These are phyloP conservation scores for Antarctomyces pellizariae DNA, from an alignment of 495 filamentous ascomycete genomes.

Conservation along the genomic window DNA sequence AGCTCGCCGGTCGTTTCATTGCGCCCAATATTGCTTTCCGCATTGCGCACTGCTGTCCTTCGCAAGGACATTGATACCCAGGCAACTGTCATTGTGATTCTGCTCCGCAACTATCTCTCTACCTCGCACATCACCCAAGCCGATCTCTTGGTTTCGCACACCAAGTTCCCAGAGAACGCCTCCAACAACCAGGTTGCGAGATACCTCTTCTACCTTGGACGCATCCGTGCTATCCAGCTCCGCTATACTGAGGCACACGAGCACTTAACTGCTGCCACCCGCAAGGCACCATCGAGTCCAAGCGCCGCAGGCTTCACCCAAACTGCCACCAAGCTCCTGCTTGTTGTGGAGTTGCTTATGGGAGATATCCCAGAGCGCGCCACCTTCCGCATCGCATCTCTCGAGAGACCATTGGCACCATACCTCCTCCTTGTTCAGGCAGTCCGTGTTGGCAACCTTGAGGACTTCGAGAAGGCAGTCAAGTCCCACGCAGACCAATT, in stretches of 20 bases:
- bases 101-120: slow-evolving; percentile 86
- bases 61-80: slow-evolving; percentile 93
- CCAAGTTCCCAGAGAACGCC: slow-evolving; percentile 74
- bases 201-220: slow-evolving; percentile 87
- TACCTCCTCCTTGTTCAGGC: slow-evolving; percentile 87
- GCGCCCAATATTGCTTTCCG: slow-evolving; percentile 64
- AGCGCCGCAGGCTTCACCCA: slow-evolving; percentile 86
- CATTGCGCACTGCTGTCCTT: slow-evolving; percentile 77
- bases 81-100: slow-evolving; percentile 77
- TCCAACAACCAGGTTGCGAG: slow-evolving; percentile 95
- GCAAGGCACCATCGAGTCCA: slow-evolving; percentile 77
- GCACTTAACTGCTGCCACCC: slow-evolving; percentile 71
- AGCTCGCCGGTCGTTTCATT: slow-evolving; percentile 64
- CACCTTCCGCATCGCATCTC: slow-evolving; percentile 65
- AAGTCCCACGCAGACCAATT: slow-evolving; percentile 60
- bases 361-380: slow-evolving; percentile 92
- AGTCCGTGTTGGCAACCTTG: slow-evolving; percentile 81
- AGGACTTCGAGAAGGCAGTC: slow-evolving; percentile 71
- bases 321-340: slow-evolving; percentile 75
- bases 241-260: slow-evolving; percentile 94
- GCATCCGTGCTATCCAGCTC: slow-evolving; percentile 87
- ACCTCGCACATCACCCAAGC: slow-evolving; percentile 95
- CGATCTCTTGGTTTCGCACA: slow-evolving; percentile 84
- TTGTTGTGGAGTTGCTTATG: slow-evolving; percentile 94
- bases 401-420: slow-evolving; percentile 69